A percentile compares a stretch with the other conserved stretches of the same genome.
Evolutionary conservation across 257 asterid genomes (phyloP).

Genomic region (Scutellaria minor): DNA sequence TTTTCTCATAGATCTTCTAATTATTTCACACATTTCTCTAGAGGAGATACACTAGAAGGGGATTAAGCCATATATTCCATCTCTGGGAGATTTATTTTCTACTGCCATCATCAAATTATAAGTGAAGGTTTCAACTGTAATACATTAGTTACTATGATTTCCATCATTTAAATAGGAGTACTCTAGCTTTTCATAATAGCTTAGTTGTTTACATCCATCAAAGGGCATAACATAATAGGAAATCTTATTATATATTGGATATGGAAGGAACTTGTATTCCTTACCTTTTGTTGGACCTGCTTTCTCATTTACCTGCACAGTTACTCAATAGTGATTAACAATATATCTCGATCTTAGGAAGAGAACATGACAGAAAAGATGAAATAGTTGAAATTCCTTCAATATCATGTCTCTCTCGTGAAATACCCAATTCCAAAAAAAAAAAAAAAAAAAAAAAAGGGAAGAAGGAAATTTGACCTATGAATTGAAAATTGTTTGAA

Average conservation of each 20-base stretch:
- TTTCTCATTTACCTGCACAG: slow-evolving; percentile 58
- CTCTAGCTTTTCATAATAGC: background rate
- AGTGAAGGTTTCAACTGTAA: slow-evolving; percentile 16
- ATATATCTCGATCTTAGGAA: slow-evolving; percentile 22
- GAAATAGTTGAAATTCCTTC: slow-evolving; percentile 21
- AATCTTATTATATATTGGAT: slow-evolving; percentile 11
- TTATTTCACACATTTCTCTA: background rate
- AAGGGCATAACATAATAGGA: slow-evolving; percentile 12
- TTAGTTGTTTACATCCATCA: slow-evolving; percentile 18
- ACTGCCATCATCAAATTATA: slow-evolving; percentile 3
- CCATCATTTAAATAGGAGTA: slow-evolving; percentile 13
- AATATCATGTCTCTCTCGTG: slow-evolving; percentile 20
- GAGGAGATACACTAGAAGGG: background rate
- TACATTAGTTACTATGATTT: slow-evolving; percentile 23
- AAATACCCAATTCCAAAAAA: background rate
- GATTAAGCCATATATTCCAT: slow-evolving; percentile 7
- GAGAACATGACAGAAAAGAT: slow-evolving; percentile 5
- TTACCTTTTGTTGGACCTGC: slow-evolving; percentile 57
- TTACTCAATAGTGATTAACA: slow-evolving; percentile 37
- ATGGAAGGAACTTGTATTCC: slow-evolving; percentile 15
- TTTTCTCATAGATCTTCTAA: slow-evolving; percentile 9
- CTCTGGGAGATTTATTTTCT: slow-evolving; percentile 5
- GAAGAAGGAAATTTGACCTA: background rate
- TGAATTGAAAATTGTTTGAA: background rate
- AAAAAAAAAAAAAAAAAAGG: background rate